Percentiles rank a stretch among this genome's conserved stretches.
Evolutionary conservation across 345 rosid species (phyloP).

Genomic region (Murraya paniculata): DNA sequence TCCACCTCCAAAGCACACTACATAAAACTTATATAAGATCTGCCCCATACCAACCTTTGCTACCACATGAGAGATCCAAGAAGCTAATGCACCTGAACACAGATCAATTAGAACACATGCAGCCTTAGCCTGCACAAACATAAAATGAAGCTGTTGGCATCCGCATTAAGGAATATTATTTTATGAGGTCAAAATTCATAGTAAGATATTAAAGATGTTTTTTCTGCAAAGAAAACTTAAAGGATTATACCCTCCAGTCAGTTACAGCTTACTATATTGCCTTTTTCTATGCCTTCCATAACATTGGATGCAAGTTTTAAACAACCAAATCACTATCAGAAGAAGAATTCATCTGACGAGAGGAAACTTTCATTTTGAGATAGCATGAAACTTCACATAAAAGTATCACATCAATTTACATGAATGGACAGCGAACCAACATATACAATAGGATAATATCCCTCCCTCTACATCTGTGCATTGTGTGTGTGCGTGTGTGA

Average conservation of each 20-base stretch:
- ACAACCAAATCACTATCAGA: constrained; percentile 1
- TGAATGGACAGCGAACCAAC: background rate
- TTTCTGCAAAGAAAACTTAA: background rate
- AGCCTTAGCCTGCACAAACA: constrained; percentile 66
- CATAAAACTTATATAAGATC: constrained; percentile 2
- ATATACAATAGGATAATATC: background rate
- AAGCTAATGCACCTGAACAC: constrained; percentile 69
- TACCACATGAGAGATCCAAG: constrained; percentile 71
- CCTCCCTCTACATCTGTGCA: background rate
- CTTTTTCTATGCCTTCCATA: background rate
- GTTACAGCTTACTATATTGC: background rate
- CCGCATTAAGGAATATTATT: background rate
- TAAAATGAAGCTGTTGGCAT: constrained; percentile 12
- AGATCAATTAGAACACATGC: constrained; percentile 78
- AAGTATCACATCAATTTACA: background rate
- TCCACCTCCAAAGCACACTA: constrained; percentile 19
- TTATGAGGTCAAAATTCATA: background rate
- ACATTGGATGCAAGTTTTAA: background rate
- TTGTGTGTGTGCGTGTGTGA: background rate
- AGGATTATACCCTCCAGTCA: background rate
- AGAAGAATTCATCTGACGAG: constrained; percentile 4
- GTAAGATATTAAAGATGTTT: background rate
- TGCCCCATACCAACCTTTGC: constrained; percentile 56
- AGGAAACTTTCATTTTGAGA: background rate
- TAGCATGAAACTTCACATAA: background rate